Percentiles rank a stretch among this genome's conserved stretches.
phyloP scores from a whole-genome alignment of 345 rosid species.

The Euphorbia pulcherrima region DNA sequence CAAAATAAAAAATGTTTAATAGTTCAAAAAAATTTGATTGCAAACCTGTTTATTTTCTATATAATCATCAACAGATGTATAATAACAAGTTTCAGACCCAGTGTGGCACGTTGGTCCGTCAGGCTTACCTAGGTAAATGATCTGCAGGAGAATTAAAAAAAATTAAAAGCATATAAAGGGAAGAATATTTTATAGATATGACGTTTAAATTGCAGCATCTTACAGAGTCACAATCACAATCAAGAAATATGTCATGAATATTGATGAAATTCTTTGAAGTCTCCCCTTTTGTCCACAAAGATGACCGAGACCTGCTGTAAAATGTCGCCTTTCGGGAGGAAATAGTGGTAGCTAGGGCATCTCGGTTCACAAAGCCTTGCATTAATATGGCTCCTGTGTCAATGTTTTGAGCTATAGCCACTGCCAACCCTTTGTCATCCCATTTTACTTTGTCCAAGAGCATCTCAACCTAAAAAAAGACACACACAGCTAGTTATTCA shows the following conservation, averaged over 20 bases:
- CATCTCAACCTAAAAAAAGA: constrained; percentile 47
- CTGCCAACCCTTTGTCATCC: constrained; percentile 95
- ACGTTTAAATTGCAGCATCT: constrained; percentile 19
- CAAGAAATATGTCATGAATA: constrained; percentile 65
- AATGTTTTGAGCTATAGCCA: constrained; percentile 89
- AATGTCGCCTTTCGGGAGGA: constrained; percentile 81
- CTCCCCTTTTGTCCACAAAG: constrained; percentile 91
- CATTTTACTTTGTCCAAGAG: constrained; percentile 75
- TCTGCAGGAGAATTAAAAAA: constrained; percentile 38
- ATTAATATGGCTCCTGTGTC: constrained; percentile 84
- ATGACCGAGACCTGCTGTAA: constrained; percentile 78
- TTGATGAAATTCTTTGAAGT: constrained; percentile 82
- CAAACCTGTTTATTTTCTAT: constrained; percentile 52
- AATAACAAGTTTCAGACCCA: constrained; percentile 85
- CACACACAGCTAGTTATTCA: background rate
- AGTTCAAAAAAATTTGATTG: background rate
- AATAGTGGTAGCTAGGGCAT: constrained; percentile 65
- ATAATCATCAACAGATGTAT: constrained; percentile 45
- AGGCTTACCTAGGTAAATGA: constrained; percentile 85
- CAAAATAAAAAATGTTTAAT: background rate
- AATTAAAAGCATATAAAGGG: background rate
- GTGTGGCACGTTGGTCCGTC: constrained; percentile 97
- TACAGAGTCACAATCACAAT: constrained; percentile 87
- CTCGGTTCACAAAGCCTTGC: constrained; percentile 90
- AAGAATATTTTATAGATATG: background rate